Conservation (phyloP, 257 asterid species). For the Solanum chaucha region DNA sequence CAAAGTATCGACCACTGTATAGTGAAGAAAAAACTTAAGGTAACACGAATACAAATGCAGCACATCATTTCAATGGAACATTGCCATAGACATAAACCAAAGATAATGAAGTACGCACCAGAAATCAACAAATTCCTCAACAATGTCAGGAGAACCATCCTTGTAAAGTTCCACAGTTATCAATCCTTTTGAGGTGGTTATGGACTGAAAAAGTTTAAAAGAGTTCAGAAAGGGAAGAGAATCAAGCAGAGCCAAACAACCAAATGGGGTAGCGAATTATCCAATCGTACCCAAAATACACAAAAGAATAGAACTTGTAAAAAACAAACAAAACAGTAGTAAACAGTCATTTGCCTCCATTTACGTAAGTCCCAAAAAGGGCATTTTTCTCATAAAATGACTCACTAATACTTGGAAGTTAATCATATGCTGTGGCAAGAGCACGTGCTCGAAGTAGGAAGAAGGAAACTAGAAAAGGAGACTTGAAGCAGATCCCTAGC, state of each 20-base stretch:
- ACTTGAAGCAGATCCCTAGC: not conserved
- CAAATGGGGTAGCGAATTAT: not conserved
- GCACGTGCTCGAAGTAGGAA: not conserved
- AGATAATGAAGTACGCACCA: constrained; percentile 37
- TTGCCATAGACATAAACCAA: not conserved
- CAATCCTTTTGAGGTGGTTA: constrained; percentile 75
- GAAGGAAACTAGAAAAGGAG: not conserved
- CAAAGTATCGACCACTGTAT: not conserved
- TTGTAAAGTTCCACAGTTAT: constrained; percentile 78
- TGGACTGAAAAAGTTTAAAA: constrained; percentile 33
- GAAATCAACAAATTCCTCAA: constrained; percentile 52
- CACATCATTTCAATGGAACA: not conserved
- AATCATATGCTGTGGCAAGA: not conserved
- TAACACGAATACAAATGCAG: not conserved
- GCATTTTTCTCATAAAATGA: not conserved
- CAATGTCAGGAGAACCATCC: constrained; percentile 84
- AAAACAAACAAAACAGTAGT: not conserved
- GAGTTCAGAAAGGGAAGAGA: constrained; percentile 1
- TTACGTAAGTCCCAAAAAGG: not conserved
- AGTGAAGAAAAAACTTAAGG: not conserved
- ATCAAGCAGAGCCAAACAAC: not conserved
- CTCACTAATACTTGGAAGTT: not conserved
- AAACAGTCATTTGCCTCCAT: not conserved
- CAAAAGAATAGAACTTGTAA: not conserved
- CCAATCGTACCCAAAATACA: not conserved